Conservation (phyloP, 768 basidiomycete species). For the Xerocomus spinulosus region DNA sequence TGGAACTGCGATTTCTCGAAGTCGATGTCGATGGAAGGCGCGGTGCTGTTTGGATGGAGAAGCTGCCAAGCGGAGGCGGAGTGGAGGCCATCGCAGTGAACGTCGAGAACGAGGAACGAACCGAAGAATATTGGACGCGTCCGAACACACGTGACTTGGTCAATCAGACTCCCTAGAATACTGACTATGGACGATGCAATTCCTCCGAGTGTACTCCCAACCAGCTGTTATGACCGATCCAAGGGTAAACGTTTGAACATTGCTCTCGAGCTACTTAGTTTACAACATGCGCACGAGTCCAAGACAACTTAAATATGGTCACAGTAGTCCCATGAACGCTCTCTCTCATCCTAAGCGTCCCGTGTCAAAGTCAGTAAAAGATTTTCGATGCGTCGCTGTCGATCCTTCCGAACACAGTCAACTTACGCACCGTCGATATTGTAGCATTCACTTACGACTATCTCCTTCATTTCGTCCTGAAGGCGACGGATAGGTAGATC, state of each 20-base stretch:
- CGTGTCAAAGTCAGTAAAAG: conserved; percentile 65
- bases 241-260: too few species aligned
- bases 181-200: too few species aligned
- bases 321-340: neutral
- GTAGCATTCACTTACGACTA: conserved; percentile 49
- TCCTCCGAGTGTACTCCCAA: too few species aligned
- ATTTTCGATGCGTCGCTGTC: conserved; percentile 74
- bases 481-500: conserved; percentile 61
- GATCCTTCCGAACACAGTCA: conserved; percentile 41
- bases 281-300: too few species aligned
- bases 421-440: neutral
- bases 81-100: conserved; percentile 35
- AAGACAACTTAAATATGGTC: neutral
- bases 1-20: conserved; percentile 59
- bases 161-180: too few species aligned
- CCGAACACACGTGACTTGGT: conserved; percentile 17
- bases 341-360: conserved; percentile 47
- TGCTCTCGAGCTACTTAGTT: too few species aligned
- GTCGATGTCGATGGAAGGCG: conserved; percentile 50
- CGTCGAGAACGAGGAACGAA: neutral
- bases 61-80: conserved; percentile 45
- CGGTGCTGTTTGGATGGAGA: conserved; percentile 44
- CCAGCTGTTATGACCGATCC: too few species aligned
- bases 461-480: conserved; percentile 78
- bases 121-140: too few species aligned